Percentiles rank a stretch among this genome's conserved stretches.
Evolutionary conservation across 805 yeast species (phyloP).

Genomic region (Sugiyamaella marilandica): DNA sequence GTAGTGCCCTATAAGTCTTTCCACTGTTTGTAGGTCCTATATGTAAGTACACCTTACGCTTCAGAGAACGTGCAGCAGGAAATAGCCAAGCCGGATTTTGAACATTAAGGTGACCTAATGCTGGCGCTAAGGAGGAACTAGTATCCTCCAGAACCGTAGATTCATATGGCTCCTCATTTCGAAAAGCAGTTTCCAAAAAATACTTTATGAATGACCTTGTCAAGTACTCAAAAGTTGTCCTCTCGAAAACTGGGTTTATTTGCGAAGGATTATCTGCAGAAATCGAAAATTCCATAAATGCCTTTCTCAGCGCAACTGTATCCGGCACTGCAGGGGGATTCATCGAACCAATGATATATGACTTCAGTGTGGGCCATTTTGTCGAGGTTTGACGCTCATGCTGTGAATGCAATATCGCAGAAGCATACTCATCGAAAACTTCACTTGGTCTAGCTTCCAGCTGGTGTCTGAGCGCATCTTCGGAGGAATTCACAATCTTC

Average conservation of each 20-base stretch:
- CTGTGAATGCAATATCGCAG: background rate
- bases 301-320: background rate
- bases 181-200: background rate
- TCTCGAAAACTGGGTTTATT: background rate
- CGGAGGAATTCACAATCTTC: background rate
- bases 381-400: too few species aligned
- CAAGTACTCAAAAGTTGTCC: background rate
- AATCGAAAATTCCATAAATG: background rate
- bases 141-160: background rate
- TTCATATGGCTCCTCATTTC: background rate
- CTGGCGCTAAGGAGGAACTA: background rate
- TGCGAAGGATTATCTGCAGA: background rate
- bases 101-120: constrained; percentile 2
- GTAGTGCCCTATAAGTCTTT: constrained; percentile 79
- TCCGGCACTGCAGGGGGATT: background rate
- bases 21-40: constrained; percentile 98
- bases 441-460: background rate
- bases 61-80: constrained; percentile 77
- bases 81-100: constrained; percentile 69
- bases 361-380: background rate
- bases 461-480: background rate
- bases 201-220: constrained; percentile 4
- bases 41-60: constrained; percentile 80
- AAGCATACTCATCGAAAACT: background rate
- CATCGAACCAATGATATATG: background rate